phyloP scores from a whole-genome alignment of 2,329 filamentous ascomycete species.

The Cercospora nicotianae region DNA sequence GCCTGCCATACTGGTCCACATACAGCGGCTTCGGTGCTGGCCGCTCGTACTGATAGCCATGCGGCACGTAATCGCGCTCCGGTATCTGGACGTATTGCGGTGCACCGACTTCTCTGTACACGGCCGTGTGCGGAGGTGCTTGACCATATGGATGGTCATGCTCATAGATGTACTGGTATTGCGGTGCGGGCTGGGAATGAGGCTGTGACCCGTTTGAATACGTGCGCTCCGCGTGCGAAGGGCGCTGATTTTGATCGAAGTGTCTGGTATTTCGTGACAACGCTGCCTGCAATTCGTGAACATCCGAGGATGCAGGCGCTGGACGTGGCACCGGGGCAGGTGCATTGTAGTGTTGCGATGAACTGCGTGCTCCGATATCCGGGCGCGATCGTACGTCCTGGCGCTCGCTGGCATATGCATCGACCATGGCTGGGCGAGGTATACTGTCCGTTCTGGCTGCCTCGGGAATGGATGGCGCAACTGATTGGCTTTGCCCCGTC shows the following conservation, averaged over 20 bases:
- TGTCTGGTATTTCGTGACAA: conserved; percentile 24
- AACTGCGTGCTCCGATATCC: not conserved
- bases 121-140: conserved; percentile 15
- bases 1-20: conserved; percentile 38
- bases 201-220: conserved; percentile 10
- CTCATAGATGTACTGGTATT: conserved; percentile 32
- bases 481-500: conserved; percentile 22
- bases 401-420: not conserved
- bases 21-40: conserved; percentile 33
- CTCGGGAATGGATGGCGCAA: conserved; percentile 21
- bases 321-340: conserved; percentile 11
- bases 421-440: conserved; percentile 10
- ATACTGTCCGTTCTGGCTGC: conserved; percentile 22
- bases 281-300: conserved; percentile 23
- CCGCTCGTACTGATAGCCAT: conserved; percentile 27
- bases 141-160: conserved; percentile 27
- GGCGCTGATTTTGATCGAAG: conserved; percentile 29
- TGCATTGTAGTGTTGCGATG: conserved; percentile 19
- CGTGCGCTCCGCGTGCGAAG: conserved; percentile 22
- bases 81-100: conserved; percentile 32
- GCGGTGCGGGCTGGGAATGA: conserved; percentile 24
- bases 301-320: not conserved
- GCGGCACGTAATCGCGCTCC: conserved; percentile 21
- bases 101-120: conserved; percentile 18
- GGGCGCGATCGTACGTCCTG: not conserved